phyloP scores from a whole-genome alignment of 1,284 basidiomycete genomes.

The Abortiporus biennis region DNA sequence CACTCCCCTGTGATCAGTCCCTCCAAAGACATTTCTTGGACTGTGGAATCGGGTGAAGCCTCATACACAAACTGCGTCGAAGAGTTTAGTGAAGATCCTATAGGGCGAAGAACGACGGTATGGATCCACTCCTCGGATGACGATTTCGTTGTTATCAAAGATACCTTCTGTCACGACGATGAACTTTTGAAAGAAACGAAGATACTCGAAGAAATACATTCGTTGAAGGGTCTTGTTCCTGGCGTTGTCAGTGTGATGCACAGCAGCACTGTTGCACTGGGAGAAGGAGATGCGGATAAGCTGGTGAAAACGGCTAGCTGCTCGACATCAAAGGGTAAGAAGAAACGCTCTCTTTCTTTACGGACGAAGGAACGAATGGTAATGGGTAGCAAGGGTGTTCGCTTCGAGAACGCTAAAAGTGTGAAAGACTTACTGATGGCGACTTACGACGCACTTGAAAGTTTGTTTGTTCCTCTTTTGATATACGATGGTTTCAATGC shows the following conservation, averaged over 20 bases:
- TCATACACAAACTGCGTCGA: background rate
- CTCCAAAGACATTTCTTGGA: too few relatives aligned
- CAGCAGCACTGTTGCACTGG: background rate
- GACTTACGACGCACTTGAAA: background rate
- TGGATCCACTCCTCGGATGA: background rate
- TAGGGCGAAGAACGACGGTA: conserved; percentile 7
- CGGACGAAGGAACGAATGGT: too few relatives aligned
- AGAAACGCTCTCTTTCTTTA: too few relatives aligned
- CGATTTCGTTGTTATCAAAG: conserved; percentile 7
- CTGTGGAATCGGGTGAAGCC: too few relatives aligned
- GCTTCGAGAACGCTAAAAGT: background rate
- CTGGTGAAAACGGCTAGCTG: background rate
- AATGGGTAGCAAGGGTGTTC: background rate
- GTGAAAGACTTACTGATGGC: background rate
- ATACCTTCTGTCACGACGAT: conserved; percentile 3
- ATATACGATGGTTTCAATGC: too few relatives aligned
- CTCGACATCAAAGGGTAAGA: too few relatives aligned
- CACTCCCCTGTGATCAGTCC: too few relatives aligned
- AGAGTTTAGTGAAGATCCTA: background rate
- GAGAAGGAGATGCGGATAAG: background rate
- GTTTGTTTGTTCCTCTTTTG: background rate
- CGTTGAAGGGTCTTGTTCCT: conserved; percentile 5
- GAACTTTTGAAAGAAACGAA: conserved; percentile 2
- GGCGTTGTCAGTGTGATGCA: conserved; percentile 8
- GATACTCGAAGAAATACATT: conserved; percentile 3